Evolutionary conservation across 805 yeast genomes (phyloP).

Genomic region (Schwanniomyces vanrijiae): DNA sequence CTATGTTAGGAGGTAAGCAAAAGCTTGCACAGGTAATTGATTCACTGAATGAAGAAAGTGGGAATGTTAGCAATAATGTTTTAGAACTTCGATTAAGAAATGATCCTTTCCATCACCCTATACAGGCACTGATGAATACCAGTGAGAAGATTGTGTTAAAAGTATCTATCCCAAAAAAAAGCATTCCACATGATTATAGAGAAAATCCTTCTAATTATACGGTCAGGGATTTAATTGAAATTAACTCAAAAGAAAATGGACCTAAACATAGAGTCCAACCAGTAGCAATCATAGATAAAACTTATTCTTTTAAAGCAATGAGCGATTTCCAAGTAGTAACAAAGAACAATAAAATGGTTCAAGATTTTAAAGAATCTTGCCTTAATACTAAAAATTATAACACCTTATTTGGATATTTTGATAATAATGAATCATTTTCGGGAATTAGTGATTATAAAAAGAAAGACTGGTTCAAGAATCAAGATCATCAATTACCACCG

Average conservation of each 20-base stretch:
- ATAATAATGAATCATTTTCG: slow-evolving; percentile 19
- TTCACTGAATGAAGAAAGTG: slow-evolving; percentile 21
- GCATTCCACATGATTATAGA: slow-evolving; percentile 38
- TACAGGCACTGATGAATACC: slow-evolving; percentile 51
- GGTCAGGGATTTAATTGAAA: slow-evolving; percentile 38
- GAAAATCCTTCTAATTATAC: slow-evolving; percentile 34
- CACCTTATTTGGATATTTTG: slow-evolving; percentile 24
- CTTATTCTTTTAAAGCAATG: slow-evolving; percentile 77
- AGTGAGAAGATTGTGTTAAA: slow-evolving; percentile 61
- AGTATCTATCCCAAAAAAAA: slow-evolving; percentile 58
- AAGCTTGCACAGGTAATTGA: slow-evolving; percentile 44
- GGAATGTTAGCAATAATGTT: slow-evolving; percentile 26
- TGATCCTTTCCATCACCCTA: slow-evolving; percentile 59
- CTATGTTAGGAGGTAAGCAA: slow-evolving; percentile 65
- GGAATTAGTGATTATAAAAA: slow-evolving; percentile 29
- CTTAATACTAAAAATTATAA: slow-evolving; percentile 23
- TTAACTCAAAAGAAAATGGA: slow-evolving; percentile 27
- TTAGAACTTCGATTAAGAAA: slow-evolving; percentile 42
- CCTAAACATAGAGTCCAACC: slow-evolving; percentile 51
- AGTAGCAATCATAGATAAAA: slow-evolving; percentile 63
- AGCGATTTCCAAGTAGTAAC: slow-evolving; percentile 83
- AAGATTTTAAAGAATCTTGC: slow-evolving; percentile 27
- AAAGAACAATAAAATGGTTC: slow-evolving; percentile 43
- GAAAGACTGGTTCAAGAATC: slow-evolving; percentile 23
- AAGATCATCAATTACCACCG: slow-evolving; percentile 68